These are phyloP conservation scores for Wickerhamomyces subpelliculosus DNA, from an alignment of 805 yeast species.

Conservation along the genomic window DNA sequence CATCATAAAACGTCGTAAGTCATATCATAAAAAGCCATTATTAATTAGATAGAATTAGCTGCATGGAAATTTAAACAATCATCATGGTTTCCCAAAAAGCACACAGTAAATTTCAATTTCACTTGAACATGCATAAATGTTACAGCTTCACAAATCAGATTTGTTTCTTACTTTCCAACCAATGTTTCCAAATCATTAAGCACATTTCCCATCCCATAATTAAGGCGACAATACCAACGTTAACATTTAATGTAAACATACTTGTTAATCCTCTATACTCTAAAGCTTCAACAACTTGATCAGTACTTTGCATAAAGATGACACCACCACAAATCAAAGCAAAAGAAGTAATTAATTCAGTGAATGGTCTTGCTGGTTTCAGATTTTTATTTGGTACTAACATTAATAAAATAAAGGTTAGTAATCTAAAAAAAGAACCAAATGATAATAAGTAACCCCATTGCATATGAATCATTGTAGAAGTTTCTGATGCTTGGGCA, in stretches of 20 bases:
- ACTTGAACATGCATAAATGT: too few relatives aligned
- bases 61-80: too few relatives aligned
- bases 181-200: conserved; percentile 55
- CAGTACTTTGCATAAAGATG: conserved; percentile 88
- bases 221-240: conserved; percentile 71
- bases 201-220: conserved; percentile 86
- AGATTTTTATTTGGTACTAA: conserved; percentile 32
- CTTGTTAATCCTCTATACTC: conserved; percentile 76
- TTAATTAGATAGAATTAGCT: too few relatives aligned
- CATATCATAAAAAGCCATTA: too few relatives aligned
- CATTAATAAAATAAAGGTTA: conserved; percentile 52
- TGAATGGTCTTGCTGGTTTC: conserved; percentile 67
- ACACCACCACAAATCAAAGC: conserved; percentile 83
- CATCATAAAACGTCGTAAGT: too few relatives aligned
- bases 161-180: conserved; percentile 28
- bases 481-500: conserved; percentile 70
- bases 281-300: conserved; percentile 74
- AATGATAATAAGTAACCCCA: conserved; percentile 88
- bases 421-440: conserved; percentile 71
- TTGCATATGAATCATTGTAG: conserved; percentile 79
- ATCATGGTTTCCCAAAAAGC: too few relatives aligned
- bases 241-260: conserved; percentile 87
- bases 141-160: too few relatives aligned
- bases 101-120: too few relatives aligned
- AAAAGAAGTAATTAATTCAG: conserved; percentile 77